Evolutionary conservation across 1,284 basidiomycete species (phyloP).

Genomic region (Leccinum pachyderme): DNA sequence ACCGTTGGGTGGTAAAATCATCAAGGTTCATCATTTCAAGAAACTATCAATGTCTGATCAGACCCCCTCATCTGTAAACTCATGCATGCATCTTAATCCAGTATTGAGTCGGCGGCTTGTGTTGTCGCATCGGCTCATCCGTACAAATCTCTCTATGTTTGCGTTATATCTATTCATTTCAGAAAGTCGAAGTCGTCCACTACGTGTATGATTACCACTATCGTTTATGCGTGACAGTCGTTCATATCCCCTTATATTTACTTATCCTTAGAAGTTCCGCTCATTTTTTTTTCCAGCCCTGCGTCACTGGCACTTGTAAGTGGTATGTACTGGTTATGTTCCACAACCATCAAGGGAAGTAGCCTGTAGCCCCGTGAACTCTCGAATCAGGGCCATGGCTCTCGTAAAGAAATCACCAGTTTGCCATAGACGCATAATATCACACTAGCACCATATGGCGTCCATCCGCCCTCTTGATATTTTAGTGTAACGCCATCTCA

Average conservation of each 20-base stretch:
- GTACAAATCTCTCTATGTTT: slow-evolving; percentile 1
- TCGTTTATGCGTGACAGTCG: neutral
- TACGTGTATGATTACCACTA: slow-evolving; percentile 10
- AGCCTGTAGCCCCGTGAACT: neutral
- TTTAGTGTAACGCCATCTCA: no score
- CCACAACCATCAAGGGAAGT: neutral
- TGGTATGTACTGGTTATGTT: neutral
- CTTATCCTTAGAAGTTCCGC: neutral
- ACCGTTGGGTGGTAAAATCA: slow-evolving; percentile 10
- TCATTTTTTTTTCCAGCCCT: neutral
- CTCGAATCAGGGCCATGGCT: neutral
- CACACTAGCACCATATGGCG: no score
- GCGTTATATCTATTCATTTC: neutral
- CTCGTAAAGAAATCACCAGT: neutral
- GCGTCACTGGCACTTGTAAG: neutral
- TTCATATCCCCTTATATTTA: slow-evolving; percentile 5
- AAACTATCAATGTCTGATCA: neutral
- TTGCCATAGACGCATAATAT: no score
- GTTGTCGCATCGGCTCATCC: slow-evolving; percentile 3
- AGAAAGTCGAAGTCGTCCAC: neutral
- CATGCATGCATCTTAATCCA: neutral
- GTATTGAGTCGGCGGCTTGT: neutral
- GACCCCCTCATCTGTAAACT: neutral
- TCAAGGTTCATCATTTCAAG: neutral
- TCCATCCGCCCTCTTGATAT: no score